Conservation (phyloP, 2,329 filamentous ascomycete species). For the Tolypocladium paradoxum region DNA sequence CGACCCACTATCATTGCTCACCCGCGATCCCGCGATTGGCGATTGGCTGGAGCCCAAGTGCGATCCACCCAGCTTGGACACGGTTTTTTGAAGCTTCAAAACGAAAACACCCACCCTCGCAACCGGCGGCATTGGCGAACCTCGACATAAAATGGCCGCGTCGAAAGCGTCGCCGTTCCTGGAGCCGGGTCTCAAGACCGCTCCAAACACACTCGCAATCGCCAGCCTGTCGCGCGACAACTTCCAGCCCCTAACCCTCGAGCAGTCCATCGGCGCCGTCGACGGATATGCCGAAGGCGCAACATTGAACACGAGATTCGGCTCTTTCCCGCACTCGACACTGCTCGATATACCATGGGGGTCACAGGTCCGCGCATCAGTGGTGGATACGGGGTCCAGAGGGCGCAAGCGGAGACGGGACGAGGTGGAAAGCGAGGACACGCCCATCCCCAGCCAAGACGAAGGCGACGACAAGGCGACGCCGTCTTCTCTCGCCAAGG, state of each 20-base stretch:
- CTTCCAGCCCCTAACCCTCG: constrained; percentile 64
- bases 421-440: constrained; percentile 32
- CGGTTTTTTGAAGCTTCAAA: not conserved
- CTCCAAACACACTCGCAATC: constrained; percentile 61
- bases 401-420: constrained; percentile 55
- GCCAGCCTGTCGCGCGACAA: constrained; percentile 83
- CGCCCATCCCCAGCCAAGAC: constrained; percentile 21
- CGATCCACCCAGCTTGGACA: no score
- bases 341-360: constrained; percentile 77
- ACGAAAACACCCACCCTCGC: not conserved
- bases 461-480: constrained; percentile 17
- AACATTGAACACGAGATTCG: constrained; percentile 85
- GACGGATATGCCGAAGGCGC: constrained; percentile 67
- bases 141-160: constrained; percentile 17
- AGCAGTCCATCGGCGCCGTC: constrained; percentile 48
- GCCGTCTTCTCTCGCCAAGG: constrained; percentile 32
- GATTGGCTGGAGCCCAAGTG: no score
- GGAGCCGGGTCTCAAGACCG: constrained; percentile 52
- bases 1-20: no score
- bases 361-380: constrained; percentile 79
- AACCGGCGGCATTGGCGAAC: not conserved
- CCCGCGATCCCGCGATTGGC: no score
- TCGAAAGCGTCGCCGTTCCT: constrained; percentile 64
- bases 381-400: constrained; percentile 84
- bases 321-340: constrained; percentile 76